Evolutionary conservation across 305 asterid genomes (phyloP).

Genomic region (Solanum hybrid): DNA sequence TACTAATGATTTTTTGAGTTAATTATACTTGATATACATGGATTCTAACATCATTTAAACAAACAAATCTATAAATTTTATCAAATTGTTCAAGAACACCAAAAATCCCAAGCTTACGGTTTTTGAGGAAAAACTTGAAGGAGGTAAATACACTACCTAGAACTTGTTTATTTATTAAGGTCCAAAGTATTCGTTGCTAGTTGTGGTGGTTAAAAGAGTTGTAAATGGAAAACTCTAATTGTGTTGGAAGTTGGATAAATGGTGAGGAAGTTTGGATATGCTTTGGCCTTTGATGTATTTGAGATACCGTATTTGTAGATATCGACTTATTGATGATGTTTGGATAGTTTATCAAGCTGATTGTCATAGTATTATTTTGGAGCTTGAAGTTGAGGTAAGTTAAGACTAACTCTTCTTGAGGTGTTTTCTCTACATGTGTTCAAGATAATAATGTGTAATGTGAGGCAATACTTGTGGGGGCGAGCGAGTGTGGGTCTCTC

Average conservation of each 20-base stretch:
- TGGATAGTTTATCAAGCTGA: background rate
- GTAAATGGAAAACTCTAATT: background rate
- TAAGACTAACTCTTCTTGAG: background rate
- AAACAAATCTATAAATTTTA: too few relatives aligned
- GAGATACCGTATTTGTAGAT: background rate
- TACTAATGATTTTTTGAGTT: background rate
- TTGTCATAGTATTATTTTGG: background rate
- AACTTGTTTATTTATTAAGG: background rate
- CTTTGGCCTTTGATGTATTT: background rate
- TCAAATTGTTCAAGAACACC: background rate
- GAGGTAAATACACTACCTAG: background rate
- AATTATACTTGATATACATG: background rate
- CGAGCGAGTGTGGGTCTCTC: background rate
- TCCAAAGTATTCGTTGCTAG: background rate
- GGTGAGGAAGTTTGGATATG: background rate
- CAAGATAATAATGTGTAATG: background rate
- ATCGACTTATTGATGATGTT: background rate
- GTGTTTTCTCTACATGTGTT: background rate
- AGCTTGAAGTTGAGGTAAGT: background rate
- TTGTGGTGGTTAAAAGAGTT: background rate
- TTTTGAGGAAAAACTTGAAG: background rate
- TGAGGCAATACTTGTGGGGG: background rate
- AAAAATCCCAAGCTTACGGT: background rate
- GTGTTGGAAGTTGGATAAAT: background rate
- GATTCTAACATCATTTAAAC: background rate